Evolutionary conservation across 352 stramenopile species (phyloP).

Genomic region (Pythium sukuiense): DNA sequence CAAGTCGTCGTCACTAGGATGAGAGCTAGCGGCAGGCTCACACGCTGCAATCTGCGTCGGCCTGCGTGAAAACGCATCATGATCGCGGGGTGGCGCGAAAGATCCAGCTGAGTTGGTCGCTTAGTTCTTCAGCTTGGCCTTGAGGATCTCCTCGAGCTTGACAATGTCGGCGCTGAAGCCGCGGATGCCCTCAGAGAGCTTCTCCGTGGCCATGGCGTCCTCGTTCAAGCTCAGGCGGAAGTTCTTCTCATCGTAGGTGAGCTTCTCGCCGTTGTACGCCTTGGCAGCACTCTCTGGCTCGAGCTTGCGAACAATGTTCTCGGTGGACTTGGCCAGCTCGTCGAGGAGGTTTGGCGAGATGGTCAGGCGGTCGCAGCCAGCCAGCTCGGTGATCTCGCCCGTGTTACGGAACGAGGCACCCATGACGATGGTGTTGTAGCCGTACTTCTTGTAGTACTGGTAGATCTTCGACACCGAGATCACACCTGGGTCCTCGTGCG

Average conservation of each 20-base stretch:
- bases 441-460: conserved; percentile 99
- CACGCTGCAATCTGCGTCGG: not conserved
- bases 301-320: conserved; percentile 83
- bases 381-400: conserved; percentile 96
- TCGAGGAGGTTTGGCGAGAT: conserved; percentile 96
- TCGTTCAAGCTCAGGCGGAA: conserved; percentile 99
- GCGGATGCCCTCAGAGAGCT: conserved; percentile 97
- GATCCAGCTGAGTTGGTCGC: conserved; percentile 48
- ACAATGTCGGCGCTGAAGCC: conserved; percentile 97
- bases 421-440: conserved; percentile 96
- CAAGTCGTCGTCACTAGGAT: not conserved
- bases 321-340: conserved; percentile 81
- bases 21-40: conserved; percentile 1
- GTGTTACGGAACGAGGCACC: conserved; percentile 95
- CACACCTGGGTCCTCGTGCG: conserved; percentile 97
- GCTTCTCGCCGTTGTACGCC: conserved; percentile 74
- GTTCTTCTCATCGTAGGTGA: conserved; percentile 91
- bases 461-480: conserved; percentile 97
- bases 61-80: conserved; percentile 5
- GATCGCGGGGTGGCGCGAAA: not conserved
- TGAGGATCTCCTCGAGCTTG: conserved; percentile 98
- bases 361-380: conserved; percentile 97
- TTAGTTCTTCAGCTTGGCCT: conserved; percentile 91
- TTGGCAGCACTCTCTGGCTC: conserved; percentile 65
- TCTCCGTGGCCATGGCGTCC: conserved; percentile 97